Evolutionary conservation across 2,329 filamentous ascomycete species (phyloP).

Genomic region (Microcyclosporella mali): DNA sequence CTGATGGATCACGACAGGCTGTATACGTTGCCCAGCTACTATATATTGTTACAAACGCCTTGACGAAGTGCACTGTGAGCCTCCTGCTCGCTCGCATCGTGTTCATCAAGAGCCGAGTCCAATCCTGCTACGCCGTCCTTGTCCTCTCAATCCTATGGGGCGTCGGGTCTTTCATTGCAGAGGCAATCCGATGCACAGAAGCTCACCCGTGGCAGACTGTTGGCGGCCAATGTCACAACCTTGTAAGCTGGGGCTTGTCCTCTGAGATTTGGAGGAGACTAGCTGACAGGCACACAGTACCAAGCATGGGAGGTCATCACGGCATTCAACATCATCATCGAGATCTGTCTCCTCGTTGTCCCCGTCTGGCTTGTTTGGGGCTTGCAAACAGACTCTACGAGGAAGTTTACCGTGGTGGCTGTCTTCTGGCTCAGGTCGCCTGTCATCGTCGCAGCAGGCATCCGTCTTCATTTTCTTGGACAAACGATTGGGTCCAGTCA

Average conservation of each 20-base stretch:
- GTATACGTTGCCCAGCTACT: conserved; percentile 20
- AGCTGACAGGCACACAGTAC: conserved; percentile 7
- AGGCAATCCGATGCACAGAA: conserved; percentile 14
- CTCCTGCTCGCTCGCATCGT: conserved; percentile 22
- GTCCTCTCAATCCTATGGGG: conserved; percentile 15
- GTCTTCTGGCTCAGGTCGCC: conserved; percentile 20
- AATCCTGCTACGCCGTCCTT: conserved; percentile 17
- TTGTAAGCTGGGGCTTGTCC: conserved; percentile 4
- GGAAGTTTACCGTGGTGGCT: conserved; percentile 17
- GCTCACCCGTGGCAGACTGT: conserved; percentile 14
- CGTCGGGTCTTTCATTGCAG: conserved; percentile 13
- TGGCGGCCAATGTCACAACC: conserved; percentile 15
- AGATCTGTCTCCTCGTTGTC: conserved; percentile 17
- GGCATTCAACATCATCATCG: conserved; percentile 20
- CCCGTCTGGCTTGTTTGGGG: conserved; percentile 22
- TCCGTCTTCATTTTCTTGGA: conserved; percentile 14
- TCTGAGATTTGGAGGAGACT: not conserved
- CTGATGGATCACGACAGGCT: conserved; percentile 9
- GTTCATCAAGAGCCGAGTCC: conserved; percentile 17
- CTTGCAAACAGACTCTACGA: conserved; percentile 14
- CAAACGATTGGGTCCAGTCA: conserved; percentile 10
- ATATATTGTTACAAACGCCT: conserved; percentile 18
- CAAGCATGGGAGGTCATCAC: conserved; percentile 19
- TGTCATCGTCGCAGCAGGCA: conserved; percentile 15
- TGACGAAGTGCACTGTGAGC: conserved; percentile 21